phyloP scores from a whole-genome alignment of 805 yeast genomes.

The Nakazawaea ishiwadae region DNA sequence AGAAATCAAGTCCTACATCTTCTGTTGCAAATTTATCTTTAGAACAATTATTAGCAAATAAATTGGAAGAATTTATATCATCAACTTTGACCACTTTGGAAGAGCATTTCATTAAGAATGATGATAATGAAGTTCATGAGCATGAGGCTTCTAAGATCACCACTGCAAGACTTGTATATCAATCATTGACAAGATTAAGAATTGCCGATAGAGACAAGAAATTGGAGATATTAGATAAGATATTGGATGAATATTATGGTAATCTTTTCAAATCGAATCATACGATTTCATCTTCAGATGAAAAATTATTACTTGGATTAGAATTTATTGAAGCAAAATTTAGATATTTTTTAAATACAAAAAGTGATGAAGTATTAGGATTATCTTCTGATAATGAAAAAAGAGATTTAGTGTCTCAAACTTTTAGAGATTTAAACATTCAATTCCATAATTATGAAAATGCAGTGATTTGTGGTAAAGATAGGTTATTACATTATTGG shows the following conservation, averaged over 20 bases:
- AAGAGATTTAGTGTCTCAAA: constrained; percentile 8
- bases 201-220: constrained; percentile 2
- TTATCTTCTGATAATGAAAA: constrained; percentile 8
- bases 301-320: constrained; percentile 19
- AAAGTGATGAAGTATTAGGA: constrained; percentile 15
- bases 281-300: constrained; percentile 12
- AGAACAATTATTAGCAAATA: constrained; percentile 5
- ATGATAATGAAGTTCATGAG: neutral
- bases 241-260: constrained; percentile 12
- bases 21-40: constrained; percentile 2
- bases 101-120: constrained; percentile 3
- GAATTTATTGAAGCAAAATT: constrained; percentile 31
- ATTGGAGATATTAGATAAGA: constrained; percentile 10
- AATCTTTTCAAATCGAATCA: constrained; percentile 4
- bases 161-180: constrained; percentile 9
- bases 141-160: neutral
- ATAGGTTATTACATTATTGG: constrained; percentile 64
- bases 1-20: constrained; percentile 9
- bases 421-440: constrained; percentile 22
- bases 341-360: constrained; percentile 27
- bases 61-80: constrained; percentile 9
- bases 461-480: constrained; percentile 37
- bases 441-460: constrained; percentile 41
- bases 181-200: constrained; percentile 6
- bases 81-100: constrained; percentile 11